phyloP scores from a whole-genome alignment of 1,139 yeast species.

The Suhomyces wounanorum region DNA sequence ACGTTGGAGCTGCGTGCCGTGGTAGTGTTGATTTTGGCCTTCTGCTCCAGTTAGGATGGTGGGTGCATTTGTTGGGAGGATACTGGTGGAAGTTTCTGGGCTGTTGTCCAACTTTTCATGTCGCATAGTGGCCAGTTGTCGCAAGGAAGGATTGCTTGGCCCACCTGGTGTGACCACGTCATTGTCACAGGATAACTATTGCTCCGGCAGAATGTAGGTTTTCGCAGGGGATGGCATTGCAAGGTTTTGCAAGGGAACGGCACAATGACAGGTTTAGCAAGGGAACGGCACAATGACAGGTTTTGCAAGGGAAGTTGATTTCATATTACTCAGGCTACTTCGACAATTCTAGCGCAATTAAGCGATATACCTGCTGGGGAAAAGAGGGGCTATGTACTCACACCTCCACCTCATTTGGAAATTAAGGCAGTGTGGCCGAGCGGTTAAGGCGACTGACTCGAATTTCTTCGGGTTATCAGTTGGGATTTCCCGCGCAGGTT shows the following conservation, averaged over 20 bases:
- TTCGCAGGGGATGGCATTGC: too few species aligned
- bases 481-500: conserved; percentile 91
- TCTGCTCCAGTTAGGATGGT: too few species aligned
- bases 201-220: too few species aligned
- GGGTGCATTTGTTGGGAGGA: neutral
- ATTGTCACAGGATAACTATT: neutral
- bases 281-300: too few species aligned
- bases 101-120: neutral
- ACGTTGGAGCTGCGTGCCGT: neutral
- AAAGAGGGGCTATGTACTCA: too few species aligned
- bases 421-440: conserved; percentile 20
- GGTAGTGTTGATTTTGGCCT: too few species aligned
- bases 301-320: too few species aligned
- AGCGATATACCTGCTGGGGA: too few species aligned
- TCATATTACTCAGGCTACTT: too few species aligned
- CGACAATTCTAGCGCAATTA: too few species aligned
- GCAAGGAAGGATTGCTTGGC: neutral
- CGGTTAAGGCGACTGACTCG: conserved; percentile 24
- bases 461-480: conserved; percentile 28
- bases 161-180: neutral
- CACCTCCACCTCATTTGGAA: neutral
- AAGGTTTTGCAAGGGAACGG: too few species aligned
- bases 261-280: too few species aligned
- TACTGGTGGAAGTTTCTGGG: neutral
- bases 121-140: neutral